Conservation (phyloP, 1,284 basidiomycete genomes). For the Cronartium quercuum region DNA sequence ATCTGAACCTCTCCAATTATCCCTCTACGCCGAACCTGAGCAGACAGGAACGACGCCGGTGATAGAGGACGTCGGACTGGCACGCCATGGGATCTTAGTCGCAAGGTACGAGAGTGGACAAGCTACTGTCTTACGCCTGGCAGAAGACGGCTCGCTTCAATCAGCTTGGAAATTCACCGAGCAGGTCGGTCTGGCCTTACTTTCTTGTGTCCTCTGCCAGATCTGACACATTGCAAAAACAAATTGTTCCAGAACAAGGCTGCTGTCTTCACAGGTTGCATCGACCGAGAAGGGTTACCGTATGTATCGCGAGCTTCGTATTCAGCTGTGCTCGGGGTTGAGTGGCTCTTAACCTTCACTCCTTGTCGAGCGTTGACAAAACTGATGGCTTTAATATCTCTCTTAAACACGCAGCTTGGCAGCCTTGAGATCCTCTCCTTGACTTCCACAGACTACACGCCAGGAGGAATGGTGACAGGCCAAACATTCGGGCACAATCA, state of each 20-base stretch:
- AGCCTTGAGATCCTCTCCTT: slow-evolving; percentile 30
- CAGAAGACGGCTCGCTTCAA: slow-evolving; percentile 5
- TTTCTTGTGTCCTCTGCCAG: background rate
- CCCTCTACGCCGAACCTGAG: background rate
- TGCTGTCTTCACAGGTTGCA: slow-evolving; percentile 18
- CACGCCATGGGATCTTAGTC: slow-evolving; percentile 11
- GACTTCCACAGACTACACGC: slow-evolving; percentile 30
- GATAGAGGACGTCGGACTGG: slow-evolving; percentile 9
- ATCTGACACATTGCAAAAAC: background rate
- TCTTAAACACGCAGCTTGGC: slow-evolving; percentile 7
- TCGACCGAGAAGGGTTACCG: slow-evolving; percentile 34
- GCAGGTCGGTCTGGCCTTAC: background rate
- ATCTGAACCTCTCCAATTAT: slow-evolving; percentile 8
- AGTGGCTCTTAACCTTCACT: background rate
- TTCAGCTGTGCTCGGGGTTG: background rate
- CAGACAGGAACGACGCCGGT: background rate
- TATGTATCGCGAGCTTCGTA: slow-evolving; percentile 34
- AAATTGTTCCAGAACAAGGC: background rate
- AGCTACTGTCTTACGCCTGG: slow-evolving; percentile 9
- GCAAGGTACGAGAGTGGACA: slow-evolving; percentile 16
- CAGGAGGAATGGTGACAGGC: slow-evolving; percentile 24
- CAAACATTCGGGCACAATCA: slow-evolving; percentile 25
- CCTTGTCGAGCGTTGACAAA: too few species aligned
- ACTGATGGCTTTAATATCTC: background rate
- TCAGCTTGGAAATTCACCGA: slow-evolving; percentile 30